Evolutionary conservation across 257 asterid genomes (phyloP).

Genomic region (Lycium barbarum): DNA sequence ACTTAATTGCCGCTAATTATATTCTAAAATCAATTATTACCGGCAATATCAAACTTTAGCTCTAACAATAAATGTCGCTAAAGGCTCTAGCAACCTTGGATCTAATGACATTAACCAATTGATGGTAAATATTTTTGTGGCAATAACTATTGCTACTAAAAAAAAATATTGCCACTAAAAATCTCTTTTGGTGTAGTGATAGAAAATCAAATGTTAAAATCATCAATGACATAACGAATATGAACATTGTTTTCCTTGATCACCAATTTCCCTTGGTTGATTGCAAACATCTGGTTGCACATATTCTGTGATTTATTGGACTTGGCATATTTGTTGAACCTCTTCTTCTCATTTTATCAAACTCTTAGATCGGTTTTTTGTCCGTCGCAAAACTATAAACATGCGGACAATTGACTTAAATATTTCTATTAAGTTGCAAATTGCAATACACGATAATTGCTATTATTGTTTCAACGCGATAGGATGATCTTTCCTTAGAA

Average conservation of each 20-base stretch:
- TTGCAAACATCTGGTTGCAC: background rate
- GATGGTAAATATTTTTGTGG: no score
- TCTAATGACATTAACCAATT: no score
- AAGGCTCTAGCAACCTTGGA: no score
- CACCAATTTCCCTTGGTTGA: background rate
- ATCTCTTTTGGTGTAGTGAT: no score
- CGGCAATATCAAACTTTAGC: no score
- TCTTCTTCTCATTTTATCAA: background rate
- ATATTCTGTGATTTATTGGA: background rate
- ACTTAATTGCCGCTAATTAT: no score
- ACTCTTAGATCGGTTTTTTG: no score
- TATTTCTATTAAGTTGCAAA: background rate
- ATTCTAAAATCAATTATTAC: no score
- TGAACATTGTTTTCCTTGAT: background rate
- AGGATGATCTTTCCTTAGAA: background rate
- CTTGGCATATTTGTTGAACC: background rate
- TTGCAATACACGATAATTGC: background rate
- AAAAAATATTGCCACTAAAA: no score
- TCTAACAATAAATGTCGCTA: no score
- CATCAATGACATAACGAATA: background rate
- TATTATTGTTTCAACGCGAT: background rate
- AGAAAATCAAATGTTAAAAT: no score
- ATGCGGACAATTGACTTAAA: background rate
- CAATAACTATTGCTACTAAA: no score
- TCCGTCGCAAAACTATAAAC: background rate